phyloP scores from a whole-genome alignment of 306 rosid species.

The Gillenia trifoliata region DNA sequence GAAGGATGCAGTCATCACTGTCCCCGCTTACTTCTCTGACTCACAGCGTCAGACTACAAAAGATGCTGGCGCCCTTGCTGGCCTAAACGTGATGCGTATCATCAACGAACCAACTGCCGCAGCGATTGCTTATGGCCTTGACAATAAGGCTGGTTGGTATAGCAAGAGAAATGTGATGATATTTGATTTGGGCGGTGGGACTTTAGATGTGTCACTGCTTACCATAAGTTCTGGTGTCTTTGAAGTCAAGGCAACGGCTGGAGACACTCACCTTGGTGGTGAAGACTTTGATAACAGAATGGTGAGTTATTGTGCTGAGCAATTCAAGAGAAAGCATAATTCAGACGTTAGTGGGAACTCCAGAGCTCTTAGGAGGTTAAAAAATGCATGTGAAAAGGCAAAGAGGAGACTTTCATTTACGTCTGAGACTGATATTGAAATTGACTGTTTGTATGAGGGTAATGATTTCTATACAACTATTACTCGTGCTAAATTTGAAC shows the following conservation, averaged over 20 bases:
- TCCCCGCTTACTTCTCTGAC: conserved; percentile 5
- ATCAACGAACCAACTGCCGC: conserved; percentile 16
- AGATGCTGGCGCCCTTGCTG: background rate
- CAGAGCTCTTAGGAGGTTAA: background rate
- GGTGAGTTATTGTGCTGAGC: background rate
- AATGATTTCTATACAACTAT: background rate
- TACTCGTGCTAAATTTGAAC: background rate
- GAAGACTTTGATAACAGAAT: background rate
- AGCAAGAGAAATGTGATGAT: background rate
- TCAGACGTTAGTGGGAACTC: background rate
- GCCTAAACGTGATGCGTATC: background rate
- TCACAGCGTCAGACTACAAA: background rate
- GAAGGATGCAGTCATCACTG: background rate
- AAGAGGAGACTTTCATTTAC: background rate
- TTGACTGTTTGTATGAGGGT: background rate
- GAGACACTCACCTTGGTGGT: conserved; percentile 1
- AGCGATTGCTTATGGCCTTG: conserved; percentile 1
- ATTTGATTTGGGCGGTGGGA: background rate
- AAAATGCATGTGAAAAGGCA: background rate
- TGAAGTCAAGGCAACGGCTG: background rate
- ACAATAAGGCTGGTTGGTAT: background rate
- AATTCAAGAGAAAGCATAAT: background rate
- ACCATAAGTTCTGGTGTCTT: background rate
- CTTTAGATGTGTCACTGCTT: background rate
- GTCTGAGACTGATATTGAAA: too few relatives aligned